phyloP scores from a whole-genome alignment of 306 rosid species.

The Dalbergia oliveri region DNA sequence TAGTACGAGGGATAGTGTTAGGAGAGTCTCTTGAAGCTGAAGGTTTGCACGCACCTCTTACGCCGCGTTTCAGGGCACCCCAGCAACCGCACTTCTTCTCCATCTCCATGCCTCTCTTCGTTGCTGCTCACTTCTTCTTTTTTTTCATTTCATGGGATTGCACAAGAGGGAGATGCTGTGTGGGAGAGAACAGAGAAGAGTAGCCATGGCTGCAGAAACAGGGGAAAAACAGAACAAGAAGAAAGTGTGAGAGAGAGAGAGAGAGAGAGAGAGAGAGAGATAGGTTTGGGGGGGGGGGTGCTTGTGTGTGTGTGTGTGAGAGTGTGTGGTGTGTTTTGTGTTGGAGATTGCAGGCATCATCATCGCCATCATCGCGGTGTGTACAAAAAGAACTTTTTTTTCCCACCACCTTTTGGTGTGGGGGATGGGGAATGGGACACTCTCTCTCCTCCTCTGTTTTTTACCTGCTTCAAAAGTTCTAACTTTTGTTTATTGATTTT shows the following conservation, averaged over 20 bases:
- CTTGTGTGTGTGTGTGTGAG: conserved; percentile 33
- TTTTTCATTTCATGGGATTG: conserved; percentile 36
- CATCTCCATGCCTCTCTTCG: conserved; percentile 68
- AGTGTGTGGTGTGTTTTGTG: conserved; percentile 40
- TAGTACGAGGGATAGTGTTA: conserved; percentile 88
- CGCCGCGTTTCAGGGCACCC: conserved; percentile 83
- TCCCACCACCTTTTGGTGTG: conserved; percentile 87
- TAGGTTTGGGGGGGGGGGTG: conserved; percentile 38
- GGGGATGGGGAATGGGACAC: conserved; percentile 58
- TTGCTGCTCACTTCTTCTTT: conserved; percentile 45
- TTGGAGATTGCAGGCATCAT: conserved; percentile 88
- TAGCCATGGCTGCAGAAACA: not conserved
- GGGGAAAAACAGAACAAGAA: not conserved
- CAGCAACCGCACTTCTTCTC: conserved; percentile 92
- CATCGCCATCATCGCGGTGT: conserved; percentile 88
- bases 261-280: conserved; percentile 33
- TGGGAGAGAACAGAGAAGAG: not conserved
- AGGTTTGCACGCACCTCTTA: conserved; percentile 82
- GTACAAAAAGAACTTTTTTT: conserved; percentile 97
- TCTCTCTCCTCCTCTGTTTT: conserved; percentile 41
- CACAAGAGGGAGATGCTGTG: conserved; percentile 1
- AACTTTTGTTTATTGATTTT: not conserved
- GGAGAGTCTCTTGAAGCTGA: conserved; percentile 80
- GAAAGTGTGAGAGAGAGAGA: not conserved
- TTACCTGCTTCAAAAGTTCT: conserved; percentile 6